A percentile compares a stretch with the other conserved stretches of the same genome.
Conservation (phyloP, 2,329 filamentous ascomycete species). For the Aspergillus sojae region DNA sequence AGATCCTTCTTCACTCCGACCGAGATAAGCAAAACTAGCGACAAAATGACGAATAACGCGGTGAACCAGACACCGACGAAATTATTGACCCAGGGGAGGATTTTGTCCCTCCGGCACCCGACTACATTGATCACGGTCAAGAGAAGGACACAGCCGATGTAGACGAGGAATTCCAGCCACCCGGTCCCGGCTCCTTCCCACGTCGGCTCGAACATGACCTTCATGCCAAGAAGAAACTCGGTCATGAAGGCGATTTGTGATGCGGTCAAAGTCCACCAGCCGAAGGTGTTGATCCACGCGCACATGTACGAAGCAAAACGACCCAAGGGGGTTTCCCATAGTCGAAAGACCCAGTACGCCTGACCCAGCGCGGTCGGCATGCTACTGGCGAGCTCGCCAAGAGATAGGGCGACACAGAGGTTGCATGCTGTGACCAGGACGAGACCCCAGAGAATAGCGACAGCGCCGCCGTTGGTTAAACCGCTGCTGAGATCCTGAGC, state of each 20-base stretch:
- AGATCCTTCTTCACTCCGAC: conserved; percentile 52
- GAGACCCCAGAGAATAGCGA: conserved; percentile 72
- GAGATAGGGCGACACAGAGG: conserved; percentile 63
- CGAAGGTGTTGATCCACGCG: conserved; percentile 63
- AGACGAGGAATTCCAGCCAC: conserved; percentile 60
- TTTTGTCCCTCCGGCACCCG: conserved; percentile 53
- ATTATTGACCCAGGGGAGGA: conserved; percentile 58
- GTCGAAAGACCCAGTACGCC: conserved; percentile 58
- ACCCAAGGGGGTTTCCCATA: conserved; percentile 45
- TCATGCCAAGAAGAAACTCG: conserved; percentile 60
- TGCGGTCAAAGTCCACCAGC: conserved; percentile 61
- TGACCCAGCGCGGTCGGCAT: conserved; percentile 65
- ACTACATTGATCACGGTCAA: conserved; percentile 57
- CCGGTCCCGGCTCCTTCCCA: conserved; percentile 51
- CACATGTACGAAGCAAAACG: conserved; percentile 60
- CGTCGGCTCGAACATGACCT: conserved; percentile 54
- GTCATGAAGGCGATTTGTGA: conserved; percentile 62
- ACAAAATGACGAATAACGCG: conserved; percentile 56
- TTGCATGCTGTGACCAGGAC: conserved; percentile 65
- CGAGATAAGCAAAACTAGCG: conserved; percentile 54
- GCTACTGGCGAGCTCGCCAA: conserved; percentile 68
- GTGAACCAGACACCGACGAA: conserved; percentile 58
- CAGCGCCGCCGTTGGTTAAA: conserved; percentile 63
- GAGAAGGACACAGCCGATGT: conserved; percentile 52
- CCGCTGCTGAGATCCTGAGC: conserved; percentile 57